A percentile compares a stretch with the other conserved stretches of the same genome.
phyloP scores from a whole-genome alignment of 352 stramenopile genomes.

The Aphanomyces astaci region DNA sequence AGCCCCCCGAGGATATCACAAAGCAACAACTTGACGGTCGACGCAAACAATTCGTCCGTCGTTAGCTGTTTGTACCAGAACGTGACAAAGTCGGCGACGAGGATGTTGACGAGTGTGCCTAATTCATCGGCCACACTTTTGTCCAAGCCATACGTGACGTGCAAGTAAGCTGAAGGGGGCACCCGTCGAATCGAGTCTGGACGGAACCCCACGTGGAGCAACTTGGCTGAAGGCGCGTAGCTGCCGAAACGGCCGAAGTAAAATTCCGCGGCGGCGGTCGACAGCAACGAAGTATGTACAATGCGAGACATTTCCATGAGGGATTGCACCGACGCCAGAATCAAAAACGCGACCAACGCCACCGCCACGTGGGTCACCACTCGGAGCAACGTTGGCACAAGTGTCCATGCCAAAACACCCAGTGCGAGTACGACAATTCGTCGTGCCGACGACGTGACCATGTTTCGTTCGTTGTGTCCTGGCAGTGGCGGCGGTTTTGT shows the following conservation, averaged over 20 bases:
- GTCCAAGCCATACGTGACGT: constrained; percentile 14
- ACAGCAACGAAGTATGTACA: not conserved
- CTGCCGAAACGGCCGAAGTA: not conserved
- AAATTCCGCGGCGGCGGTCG: not conserved
- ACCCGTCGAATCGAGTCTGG: not conserved
- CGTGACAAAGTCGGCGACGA: constrained; percentile 9
- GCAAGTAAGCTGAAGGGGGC: constrained; percentile 8
- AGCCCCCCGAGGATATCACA: constrained; percentile 10
- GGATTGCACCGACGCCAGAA: not conserved
- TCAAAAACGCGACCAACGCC: not conserved
- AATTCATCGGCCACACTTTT: constrained; percentile 4
- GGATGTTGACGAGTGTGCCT: constrained; percentile 17
- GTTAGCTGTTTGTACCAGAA: constrained; percentile 18
- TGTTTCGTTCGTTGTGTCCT: too few species aligned
- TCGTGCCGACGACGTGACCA: too few species aligned
- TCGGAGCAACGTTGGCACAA: not conserved
- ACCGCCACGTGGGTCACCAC: not conserved
- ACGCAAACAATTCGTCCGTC: not conserved
- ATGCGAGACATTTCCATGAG: not conserved
- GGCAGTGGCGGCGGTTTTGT: too few species aligned
- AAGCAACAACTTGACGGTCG: constrained; percentile 6
- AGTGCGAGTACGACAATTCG: too few species aligned
- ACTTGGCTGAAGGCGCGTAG: not conserved
- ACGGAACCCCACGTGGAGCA: constrained; percentile 2
- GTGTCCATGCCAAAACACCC: not conserved